Base-by-base conservation (phyloP, 2,329 filamentous ascomycete genomes). In the Cladosporium oxysporum region DNA sequence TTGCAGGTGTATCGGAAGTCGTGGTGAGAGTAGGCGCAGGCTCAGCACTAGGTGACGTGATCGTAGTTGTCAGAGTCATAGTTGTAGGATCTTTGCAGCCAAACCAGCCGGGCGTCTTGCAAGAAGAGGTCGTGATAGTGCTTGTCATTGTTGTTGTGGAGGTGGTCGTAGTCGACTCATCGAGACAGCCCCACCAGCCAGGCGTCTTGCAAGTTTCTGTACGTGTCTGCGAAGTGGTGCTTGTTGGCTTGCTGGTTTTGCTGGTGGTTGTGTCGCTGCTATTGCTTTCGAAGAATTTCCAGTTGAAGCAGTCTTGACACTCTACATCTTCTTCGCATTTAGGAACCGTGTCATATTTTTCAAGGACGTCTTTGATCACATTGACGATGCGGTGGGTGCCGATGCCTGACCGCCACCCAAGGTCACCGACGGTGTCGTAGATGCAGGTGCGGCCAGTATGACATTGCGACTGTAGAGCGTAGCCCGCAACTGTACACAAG, bases 231-330 rank as follows among this genome's bases (percentile, higher is more conserved):
- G 87, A 90, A 21, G 84, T 83, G 11, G 74, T 76, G 0, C 73
- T 69, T 1, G 85, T 83, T 1, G 84, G 85, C 0, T 85, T 83
- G 1, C 81, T 82, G 2, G 86, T 81, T 0, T 76, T 82, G 0
- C 88, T 87, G 10, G 89, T 90, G 0, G 88, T 92, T 0, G 84
- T 64, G 69, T 93, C 90, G 2, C 91, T 93, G 37, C 90, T 91
- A 75, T 97, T 97, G 76, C 92, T 96, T 77, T 93, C 89, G 74
- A 92, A 94, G 83, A 92, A 96, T 74, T 96, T 95, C 93, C 94
- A 97, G 65, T 90, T 88, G 65, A 87, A 91, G 73, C 93, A 97
- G 77, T 98, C 93, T 47, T 91, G 88, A 76, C 94, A 97, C 69
- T 87, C 82, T 65, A 88, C 84, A 3, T 93, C 93, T 23, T 85